Evolutionary conservation across 768 basidiomycete genomes (phyloP), one percentile per base, ranked within the genome.

Genomic region (Hygrocybe punicea): DNA sequence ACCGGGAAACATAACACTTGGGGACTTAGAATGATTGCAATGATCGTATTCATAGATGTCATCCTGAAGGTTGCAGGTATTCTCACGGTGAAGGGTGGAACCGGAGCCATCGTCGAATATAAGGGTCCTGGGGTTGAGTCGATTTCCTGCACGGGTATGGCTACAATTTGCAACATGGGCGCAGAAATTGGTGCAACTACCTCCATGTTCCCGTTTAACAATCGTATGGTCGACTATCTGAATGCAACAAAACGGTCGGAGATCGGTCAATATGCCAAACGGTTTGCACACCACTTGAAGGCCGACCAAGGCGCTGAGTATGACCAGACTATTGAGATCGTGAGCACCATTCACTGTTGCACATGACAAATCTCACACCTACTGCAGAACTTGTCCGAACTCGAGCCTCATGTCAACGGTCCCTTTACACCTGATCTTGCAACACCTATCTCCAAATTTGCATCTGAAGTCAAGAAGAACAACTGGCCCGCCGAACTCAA

Each of bases 391-490:
- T 81, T 99, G 60, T 91, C 89, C 33, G 92, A 95, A 75, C 92
- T 98, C 63, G 97, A 99, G 74, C 97, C 97, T 54, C 96, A 99
- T 74, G 89, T 99, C 77, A 99, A 98, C 79, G 97, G 97, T 65
- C 97, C 97, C 56, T 99, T 97, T 82, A 98, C 97, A n/a, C 97
- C 97, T 46, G 97, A 99, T 82, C 87, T 99, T 63, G 96, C 97
- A 53, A 99, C 96, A 25, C 97, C 97, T 53, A 83, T 99, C 67
- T 97, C 95, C 73, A 90, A 96, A 81, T 97, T 98, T 68, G 90
- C 91, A 51, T 77, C 80, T 33, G 93, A 85, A 64, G 93, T 90
- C 59, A 93, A 92, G 84, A 86, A 91, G 80, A 98, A 98, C 79
- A 79, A 82, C 71, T 98, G 97, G 97, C 97, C 97, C 36, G 81